These are phyloP conservation scores for Suzukiozyma palmioleophila DNA, from an alignment of 1,139 yeast genomes.

Conservation along the genomic window DNA sequence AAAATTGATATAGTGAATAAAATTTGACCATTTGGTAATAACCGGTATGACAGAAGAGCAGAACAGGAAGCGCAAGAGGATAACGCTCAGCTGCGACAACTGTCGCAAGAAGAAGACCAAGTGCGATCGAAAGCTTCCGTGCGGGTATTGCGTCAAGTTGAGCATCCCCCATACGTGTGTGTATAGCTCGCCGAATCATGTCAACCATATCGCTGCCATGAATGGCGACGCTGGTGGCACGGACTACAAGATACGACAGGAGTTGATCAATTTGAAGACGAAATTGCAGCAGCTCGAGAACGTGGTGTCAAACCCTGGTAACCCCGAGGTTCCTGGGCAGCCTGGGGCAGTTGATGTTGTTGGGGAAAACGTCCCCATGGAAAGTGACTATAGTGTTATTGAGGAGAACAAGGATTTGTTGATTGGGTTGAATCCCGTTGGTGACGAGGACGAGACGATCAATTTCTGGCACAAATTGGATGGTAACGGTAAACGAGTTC, in stretches of 20 bases:
- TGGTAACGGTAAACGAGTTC: background rate
- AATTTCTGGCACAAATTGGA: slow-evolving; percentile 11
- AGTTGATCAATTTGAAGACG: slow-evolving; percentile 6
- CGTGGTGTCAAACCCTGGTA: slow-evolving; percentile 1
- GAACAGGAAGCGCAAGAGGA: slow-evolving; percentile 15
- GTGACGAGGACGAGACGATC: slow-evolving; percentile 6
- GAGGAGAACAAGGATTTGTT: slow-evolving; percentile 4
- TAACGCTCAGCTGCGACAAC: slow-evolving; percentile 20
- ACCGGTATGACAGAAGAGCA: background rate
- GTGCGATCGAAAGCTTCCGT: slow-evolving; percentile 31
- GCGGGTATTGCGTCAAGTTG: slow-evolving; percentile 25
- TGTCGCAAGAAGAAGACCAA: slow-evolving; percentile 31
- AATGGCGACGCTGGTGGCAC: slow-evolving; percentile 4
- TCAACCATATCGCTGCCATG: slow-evolving; percentile 13
- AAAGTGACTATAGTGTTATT: slow-evolving; percentile 1
- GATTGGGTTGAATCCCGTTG: slow-evolving; percentile 10
- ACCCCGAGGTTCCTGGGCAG: background rate
- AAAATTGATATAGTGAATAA: too few species aligned
- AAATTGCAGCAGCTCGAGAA: slow-evolving; percentile 2
- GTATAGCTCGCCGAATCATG: slow-evolving; percentile 5
- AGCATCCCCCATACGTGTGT: slow-evolving; percentile 12
- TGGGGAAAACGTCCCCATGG: background rate
- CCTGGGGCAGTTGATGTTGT: background rate
- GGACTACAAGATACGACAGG: background rate
- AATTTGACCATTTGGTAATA: background rate